Conservation (phyloP, 1,284 basidiomycete genomes). For the Sporisorium iseilematis-ciliati region DNA sequence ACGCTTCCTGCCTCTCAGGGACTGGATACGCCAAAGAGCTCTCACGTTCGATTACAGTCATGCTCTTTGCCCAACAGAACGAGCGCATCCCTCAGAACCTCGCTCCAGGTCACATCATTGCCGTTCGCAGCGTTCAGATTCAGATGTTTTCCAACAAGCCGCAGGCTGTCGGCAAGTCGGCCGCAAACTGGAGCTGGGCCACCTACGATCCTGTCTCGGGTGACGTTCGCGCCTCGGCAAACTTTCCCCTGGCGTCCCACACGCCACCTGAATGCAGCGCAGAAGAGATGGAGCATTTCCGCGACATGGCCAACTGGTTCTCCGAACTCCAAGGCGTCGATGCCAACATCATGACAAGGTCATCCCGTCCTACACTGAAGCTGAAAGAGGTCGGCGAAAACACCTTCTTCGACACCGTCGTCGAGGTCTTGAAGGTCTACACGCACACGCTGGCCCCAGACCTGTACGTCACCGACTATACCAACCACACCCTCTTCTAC, state of each 20-base stretch:
- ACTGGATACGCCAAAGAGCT: conserved; percentile 48
- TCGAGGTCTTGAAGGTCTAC: conserved; percentile 60
- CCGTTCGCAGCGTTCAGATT: conserved; percentile 38
- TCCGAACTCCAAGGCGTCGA: conserved; percentile 38
- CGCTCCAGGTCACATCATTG: conserved; percentile 37
- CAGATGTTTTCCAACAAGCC: conserved; percentile 46
- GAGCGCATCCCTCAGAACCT: conserved; percentile 39
- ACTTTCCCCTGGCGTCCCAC: conserved; percentile 34
- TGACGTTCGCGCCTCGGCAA: conserved; percentile 37
- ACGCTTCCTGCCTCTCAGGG: conserved; percentile 42
- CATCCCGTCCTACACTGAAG: conserved; percentile 30
- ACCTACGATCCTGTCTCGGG: conserved; percentile 43
- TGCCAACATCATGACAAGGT: conserved; percentile 27
- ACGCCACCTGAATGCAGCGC: conserved; percentile 37
- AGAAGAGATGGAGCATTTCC: conserved; percentile 50
- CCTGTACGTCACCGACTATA: conserved; percentile 65
- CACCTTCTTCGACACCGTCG: conserved; percentile 56
- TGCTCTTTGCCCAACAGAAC: conserved; percentile 38
- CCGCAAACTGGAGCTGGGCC: conserved; percentile 39
- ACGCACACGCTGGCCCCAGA: conserved; percentile 50
- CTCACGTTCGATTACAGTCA: conserved; percentile 38
- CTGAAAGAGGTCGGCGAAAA: conserved; percentile 44
- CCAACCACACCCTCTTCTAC: conserved; percentile 49
- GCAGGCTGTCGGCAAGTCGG: conserved; percentile 46
- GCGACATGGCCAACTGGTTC: conserved; percentile 45